Evolutionary conservation across 345 rosid genomes (phyloP), one percentile per base, ranked within the genome.

Genomic region (Lepidium africanum): DNA sequence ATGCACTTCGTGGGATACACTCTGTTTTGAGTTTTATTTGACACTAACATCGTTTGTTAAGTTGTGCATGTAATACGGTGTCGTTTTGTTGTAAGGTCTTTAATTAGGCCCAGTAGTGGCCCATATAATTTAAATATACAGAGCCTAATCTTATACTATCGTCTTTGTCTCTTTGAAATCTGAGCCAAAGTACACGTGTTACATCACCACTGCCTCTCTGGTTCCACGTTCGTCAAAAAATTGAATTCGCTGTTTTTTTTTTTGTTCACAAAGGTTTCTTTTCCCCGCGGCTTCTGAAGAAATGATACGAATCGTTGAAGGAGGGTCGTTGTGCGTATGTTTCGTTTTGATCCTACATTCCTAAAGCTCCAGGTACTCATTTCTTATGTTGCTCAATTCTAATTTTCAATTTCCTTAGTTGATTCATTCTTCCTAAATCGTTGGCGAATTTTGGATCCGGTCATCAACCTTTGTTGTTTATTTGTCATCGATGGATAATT

Each of bases 311-410:
- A 46, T 25, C 25, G 35, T 63, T 69, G 69, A 40, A 68, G 40
- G 45, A 45, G 25, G 51, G 10, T 57, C 32, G 43, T 23, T 23
- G 65, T 32, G 64, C 60, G 6, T 75, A 62, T 75, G 78, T 68
- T 75, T 75, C 48, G 78, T 48, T 75, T 69, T 48, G 74, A 75
- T 75, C 70, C 78, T 4, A 55, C 70, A 69, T 75, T 62, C 46
- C 10, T 69, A 23, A 69, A 68, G 39, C 74, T 75, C n/a, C 74
- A 63, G 74, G 78, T 75, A 46, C 25, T 23, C 19, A 9, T 36
- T 15, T 7, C 46, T 35, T 16, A 52, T n/a, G 32, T 16, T 70
- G 62, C 58, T 23, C 10, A 32, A 7, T 45, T 36, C 37, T 21
- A 16, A 16, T 54, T 32, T 32, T 43, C 15, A 6, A 1, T 6